Evolutionary conservation across 441 rosid species (phyloP), one percentile per base, ranked within the genome.

Genomic region (Populus trichocarpa): DNA sequence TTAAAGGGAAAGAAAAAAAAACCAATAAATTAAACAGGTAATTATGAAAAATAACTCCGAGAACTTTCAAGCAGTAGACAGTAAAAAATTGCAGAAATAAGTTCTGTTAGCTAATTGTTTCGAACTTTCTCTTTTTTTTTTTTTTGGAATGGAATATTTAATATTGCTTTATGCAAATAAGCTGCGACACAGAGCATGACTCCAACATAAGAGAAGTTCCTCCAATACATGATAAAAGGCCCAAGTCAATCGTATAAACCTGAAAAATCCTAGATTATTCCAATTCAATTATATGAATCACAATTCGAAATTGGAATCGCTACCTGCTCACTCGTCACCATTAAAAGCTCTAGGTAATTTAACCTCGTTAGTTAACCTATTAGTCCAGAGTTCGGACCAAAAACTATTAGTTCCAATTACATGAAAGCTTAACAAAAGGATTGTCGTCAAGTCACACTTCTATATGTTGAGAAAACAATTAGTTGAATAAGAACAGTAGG

Each of bases 1-100:
- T 76, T 28, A 67, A 79, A 14, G 66, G 28, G 72, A 66, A 72
- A 67, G 72, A 66, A 74, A 67, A 46, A 72, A 7, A 67, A 33
- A 33, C 35, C 7, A 33, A 71, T 8, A n/a, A 68, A 64, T 4
- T 26, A 50, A 64, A 28, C 23, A 69, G 8, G 28, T 72, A 26
- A 20, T 9, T 26, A 73, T 35, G 8, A 72, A 38, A 25, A 67
- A 5, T 33, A 35, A 57, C 18, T 46, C 57, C 2, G 13, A 23
- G 46, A 25, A 46, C n/a, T n/a, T 13, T 7, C 5, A 40, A 63
- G 32, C 32, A 22, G 4, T 64, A 74, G 13, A 53, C 50, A 71
- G 57, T 64, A 18, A 67, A 30, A 71, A 35, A 14, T 2, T 13
- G 16, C 70, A 10, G 9, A 64, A 64, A 64, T 12, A n/a, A 23